These are phyloP conservation scores for Casuarina glauca DNA, from an alignment of 306 rosid genomes.

Conservation along the genomic window DNA sequence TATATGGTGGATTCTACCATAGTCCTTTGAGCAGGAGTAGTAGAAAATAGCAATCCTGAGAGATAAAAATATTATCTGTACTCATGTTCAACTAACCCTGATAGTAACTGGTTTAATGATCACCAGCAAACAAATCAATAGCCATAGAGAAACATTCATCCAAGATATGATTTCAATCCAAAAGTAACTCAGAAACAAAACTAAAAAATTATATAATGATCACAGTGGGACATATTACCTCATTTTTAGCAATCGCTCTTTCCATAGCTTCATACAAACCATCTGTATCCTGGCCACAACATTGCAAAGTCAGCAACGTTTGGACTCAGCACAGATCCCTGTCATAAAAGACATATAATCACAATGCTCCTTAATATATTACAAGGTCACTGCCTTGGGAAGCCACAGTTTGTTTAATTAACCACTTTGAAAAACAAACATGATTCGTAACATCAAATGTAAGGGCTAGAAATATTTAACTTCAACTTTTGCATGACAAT, in stretches of 20 bases:
- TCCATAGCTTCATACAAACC: conserved; percentile 87
- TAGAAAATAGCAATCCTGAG: neutral
- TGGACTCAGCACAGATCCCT: conserved; percentile 68
- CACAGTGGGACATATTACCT: conserved; percentile 56
- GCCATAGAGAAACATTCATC: conserved; percentile 12
- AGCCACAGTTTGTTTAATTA: conserved; percentile 30
- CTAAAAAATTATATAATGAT: neutral
- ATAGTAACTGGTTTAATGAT: neutral
- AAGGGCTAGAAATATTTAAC: conserved; percentile 14
- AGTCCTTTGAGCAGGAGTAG: neutral
- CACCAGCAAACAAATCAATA: neutral
- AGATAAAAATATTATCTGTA: neutral
- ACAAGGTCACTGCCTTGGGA: conserved; percentile 39
- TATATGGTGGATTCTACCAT: neutral
- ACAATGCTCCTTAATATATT: conserved; percentile 53
- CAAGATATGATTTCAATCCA: conserved; percentile 1
- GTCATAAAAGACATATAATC: conserved; percentile 60
- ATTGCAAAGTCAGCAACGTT: conserved; percentile 86
- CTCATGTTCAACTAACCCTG: neutral
- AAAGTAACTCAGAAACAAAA: conserved; percentile 8
- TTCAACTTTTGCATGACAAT: conserved; percentile 1
- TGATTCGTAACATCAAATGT: conserved; percentile 7
- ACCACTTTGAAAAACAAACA: conserved; percentile 25
- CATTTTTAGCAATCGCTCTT: conserved; percentile 80
- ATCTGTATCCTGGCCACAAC: conserved; percentile 95